Percentiles rank a stretch among this genome's conserved stretches.
Conservation (phyloP, 1,284 basidiomycete species). For the Ceratobasidium sp. region DNA sequence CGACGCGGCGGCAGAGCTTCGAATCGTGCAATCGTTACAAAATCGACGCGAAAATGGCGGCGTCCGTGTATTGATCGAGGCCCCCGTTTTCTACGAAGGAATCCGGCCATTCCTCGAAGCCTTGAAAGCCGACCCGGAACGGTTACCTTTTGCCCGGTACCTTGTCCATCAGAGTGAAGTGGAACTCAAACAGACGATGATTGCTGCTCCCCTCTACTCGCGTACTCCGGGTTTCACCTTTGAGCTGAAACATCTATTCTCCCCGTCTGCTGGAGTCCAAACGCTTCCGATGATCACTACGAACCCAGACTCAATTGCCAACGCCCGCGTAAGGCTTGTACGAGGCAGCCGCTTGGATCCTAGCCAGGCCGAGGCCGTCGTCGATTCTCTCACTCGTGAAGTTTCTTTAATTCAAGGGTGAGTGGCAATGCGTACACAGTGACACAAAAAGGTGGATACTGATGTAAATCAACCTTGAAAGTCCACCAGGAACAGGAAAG, state of each 20-base stretch:
- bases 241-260: constrained; percentile 64
- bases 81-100: constrained; percentile 70
- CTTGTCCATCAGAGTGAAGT: constrained; percentile 60
- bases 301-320: constrained; percentile 59
- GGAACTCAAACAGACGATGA: constrained; percentile 55
- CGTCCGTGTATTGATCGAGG: constrained; percentile 65
- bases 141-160: constrained; percentile 68
- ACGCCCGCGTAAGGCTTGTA: constrained; percentile 61
- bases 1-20: constrained; percentile 63
- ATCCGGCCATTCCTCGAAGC: constrained; percentile 73
- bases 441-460: not conserved
- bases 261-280: constrained; percentile 45
- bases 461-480: constrained; percentile 52
- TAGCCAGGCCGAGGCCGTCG: constrained; percentile 75
- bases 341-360: constrained; percentile 68
- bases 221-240: constrained; percentile 64
- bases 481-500: constrained; percentile 83
- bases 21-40: constrained; percentile 61
- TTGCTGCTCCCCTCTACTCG: constrained; percentile 67
- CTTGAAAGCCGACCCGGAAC: constrained; percentile 64
- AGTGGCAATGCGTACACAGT: constrained; percentile 50
- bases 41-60: constrained; percentile 45
- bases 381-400: constrained; percentile 71
- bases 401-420: constrained; percentile 78
- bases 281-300: constrained; percentile 57